Evolutionary conservation across 148 eudicot species (phyloP).

Genomic region (Cornus controversa): DNA sequence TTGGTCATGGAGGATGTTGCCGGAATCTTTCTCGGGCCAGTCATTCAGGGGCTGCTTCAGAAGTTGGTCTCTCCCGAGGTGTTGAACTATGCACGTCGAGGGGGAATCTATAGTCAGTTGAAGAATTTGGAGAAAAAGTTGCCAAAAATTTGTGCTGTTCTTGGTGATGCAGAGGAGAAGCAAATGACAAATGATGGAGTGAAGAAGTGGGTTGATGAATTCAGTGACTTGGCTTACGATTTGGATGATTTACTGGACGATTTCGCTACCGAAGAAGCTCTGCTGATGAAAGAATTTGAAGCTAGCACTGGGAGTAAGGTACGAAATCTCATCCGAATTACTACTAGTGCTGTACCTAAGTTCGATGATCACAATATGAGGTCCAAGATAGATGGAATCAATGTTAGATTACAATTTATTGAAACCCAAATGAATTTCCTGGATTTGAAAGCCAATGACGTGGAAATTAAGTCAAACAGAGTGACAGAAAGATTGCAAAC

Average conservation of each 20-base stretch:
- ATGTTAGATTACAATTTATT: neutral
- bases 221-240: constrained; percentile 11
- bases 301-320: no score
- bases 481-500: neutral
- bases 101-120: no score
- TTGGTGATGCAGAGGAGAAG: constrained; percentile 13
- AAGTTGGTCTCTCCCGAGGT: no score
- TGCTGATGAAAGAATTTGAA: neutral
- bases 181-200: constrained; percentile 4
- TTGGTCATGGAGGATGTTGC: no score
- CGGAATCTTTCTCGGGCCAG: no score
- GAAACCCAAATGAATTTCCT: neutral
- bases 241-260: constrained; percentile 5
- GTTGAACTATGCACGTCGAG: no score
- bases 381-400: neutral
- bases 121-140: no score
- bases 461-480: neutral
- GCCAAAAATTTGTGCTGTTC: constrained; percentile 4
- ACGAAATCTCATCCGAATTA: no score
- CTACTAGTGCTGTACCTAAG: neutral
- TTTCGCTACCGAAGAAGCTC: neutral
- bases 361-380: neutral
- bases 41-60: no score
- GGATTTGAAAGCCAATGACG: neutral
- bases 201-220: constrained; percentile 11